Percentiles rank a stretch among this genome's conserved stretches.
Conservation (phyloP, 306 rosid genomes). For the Fragaria nilgerrensis region DNA sequence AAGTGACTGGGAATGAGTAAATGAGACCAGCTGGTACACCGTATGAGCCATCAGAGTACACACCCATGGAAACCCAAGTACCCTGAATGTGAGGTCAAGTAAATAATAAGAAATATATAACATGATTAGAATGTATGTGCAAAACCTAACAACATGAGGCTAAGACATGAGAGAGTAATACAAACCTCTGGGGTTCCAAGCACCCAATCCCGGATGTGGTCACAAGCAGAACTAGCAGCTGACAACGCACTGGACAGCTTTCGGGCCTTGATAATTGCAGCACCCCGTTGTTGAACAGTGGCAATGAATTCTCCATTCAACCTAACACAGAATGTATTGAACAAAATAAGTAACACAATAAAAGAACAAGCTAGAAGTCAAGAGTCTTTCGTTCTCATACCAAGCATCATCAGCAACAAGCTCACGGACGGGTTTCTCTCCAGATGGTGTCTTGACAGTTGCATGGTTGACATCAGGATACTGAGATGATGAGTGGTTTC, state of each 20-base stretch:
- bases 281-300: conserved; percentile 99
- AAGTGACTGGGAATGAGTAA: conserved; percentile 90
- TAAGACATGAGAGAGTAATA: conserved; percentile 9
- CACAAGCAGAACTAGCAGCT: conserved; percentile 98
- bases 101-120: background rate
- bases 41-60: conserved; percentile 96
- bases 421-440: conserved; percentile 72
- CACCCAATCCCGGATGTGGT: conserved; percentile 97
- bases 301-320: conserved; percentile 84
- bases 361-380: background rate
- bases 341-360: background rate
- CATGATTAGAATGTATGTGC: background rate
- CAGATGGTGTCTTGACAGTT: conserved; percentile 68
- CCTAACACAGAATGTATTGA: conserved; percentile 38
- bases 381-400: conserved; percentile 30
- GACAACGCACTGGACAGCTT: conserved; percentile 94
- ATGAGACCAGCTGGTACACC: conserved; percentile 92
- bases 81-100: conserved; percentile 47
- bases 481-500: conserved; percentile 95
- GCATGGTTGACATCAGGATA: conserved; percentile 98
- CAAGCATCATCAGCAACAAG: conserved; percentile 88
- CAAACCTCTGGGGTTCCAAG: conserved; percentile 96
- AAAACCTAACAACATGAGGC: background rate
- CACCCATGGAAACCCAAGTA: conserved; percentile 98
- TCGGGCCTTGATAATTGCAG: conserved; percentile 95